Evolutionary conservation across 352 stramenopile species (phyloP), one percentile per base, ranked within the genome.

Genomic region (Blastocystis hominis): DNA sequence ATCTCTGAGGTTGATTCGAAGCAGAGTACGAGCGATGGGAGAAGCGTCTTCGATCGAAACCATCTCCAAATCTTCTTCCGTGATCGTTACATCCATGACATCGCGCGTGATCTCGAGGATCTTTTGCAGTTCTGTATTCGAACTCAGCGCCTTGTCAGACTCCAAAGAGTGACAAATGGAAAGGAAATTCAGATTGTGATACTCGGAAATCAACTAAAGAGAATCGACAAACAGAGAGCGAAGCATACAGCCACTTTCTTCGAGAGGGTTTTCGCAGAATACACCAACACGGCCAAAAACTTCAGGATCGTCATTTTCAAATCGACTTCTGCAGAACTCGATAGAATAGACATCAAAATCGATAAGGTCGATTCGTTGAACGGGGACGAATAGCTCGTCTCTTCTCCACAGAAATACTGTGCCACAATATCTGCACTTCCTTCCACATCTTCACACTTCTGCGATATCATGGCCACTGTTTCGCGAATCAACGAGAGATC

Each of bases 81-180:
- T 80, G 70, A 80, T 80, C 20, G 70, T 62, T 2, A 80, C 20
- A 30, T 80, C 70, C 70, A 80, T 80, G 15, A 80, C 70, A 15
- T 80, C 70, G 6, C 70, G 70, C 30, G 70, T 62, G 30, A 80
- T 64, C 6, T 13, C 55, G 5, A 80, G 24, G 46, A 80, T 80
- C 34, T 17, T n/a, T 34, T 30, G 15, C 24, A 80, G 24, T 50
- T 50, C 7, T 15, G 46, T 36, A 6, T 61, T 46, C 36, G 17
- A 34, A 13, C 24, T 34, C 3, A 44, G 3, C 17, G 40, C 46
- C 20, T 64, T 42, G 5, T 42, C 20, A n/a, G 17, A 1, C 20
- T 62, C 40, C 30, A 80, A 46, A 9, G 24, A 17, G 17, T 80
- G 15, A 46, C 70, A 80, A 3, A 80, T 54, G 3, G 53, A 42